Evolutionary conservation across 257 asterid species (phyloP).

Genomic region (Nicotiana benthamiana): DNA sequence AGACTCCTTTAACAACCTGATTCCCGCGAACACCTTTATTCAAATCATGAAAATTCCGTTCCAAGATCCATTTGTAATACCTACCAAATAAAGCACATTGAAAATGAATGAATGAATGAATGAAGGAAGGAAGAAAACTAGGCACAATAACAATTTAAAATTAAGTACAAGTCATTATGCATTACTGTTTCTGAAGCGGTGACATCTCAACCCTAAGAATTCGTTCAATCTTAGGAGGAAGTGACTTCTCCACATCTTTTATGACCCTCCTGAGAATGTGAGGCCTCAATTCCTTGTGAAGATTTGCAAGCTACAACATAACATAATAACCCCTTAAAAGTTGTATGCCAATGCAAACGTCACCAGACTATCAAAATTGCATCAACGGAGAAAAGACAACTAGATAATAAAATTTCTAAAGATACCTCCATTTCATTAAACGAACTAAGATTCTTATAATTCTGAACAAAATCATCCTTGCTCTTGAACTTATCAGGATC

Average conservation of each 20-base stretch:
- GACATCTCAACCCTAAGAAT: conserved; percentile 99
- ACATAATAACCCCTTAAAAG: background rate
- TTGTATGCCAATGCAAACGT: background rate
- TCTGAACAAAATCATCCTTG: conserved; percentile 89
- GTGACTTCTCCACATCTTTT: conserved; percentile 98
- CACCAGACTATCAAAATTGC: background rate
- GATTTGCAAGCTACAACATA: conserved; percentile 70
- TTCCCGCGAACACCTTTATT: conserved; percentile 99
- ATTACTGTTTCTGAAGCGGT: conserved; percentile 98
- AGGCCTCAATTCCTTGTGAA: conserved; percentile 98
- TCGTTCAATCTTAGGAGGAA: conserved; percentile 98
- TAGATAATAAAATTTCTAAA: background rate
- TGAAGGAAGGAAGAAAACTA: background rate
- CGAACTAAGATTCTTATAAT: conserved; percentile 90
- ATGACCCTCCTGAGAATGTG: conserved; percentile 97
- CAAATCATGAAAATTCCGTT: conserved; percentile 92
- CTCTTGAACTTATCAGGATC: conserved; percentile 83
- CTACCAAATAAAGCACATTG: conserved; percentile 21
- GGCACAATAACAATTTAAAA: background rate
- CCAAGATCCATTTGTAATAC: conserved; percentile 99
- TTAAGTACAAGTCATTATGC: background rate
- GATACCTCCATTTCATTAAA: conserved; percentile 84
- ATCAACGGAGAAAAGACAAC: background rate
- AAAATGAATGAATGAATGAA: background rate
- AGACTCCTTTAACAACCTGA: conserved; percentile 50